Percentiles rank a stretch among this genome's conserved stretches.
Evolutionary conservation across 306 rosid genomes (phyloP).

Genomic region (Calophaca sinica): DNA sequence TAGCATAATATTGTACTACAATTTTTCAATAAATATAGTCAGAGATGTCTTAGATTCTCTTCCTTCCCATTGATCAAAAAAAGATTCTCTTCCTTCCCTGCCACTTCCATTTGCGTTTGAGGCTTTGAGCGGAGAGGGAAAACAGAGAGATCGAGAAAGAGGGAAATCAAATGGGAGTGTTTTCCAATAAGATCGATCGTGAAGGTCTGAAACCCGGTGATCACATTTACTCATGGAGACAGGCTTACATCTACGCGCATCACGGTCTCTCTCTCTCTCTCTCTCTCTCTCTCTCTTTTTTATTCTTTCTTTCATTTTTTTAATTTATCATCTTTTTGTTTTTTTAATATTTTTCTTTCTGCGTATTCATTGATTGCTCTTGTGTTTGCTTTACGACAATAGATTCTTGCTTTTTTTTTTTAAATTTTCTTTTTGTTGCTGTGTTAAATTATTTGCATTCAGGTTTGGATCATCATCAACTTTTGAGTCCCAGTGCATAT

Average conservation of each 20-base stretch:
- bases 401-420: too few species aligned
- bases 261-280: too few species aligned
- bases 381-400: too few species aligned
- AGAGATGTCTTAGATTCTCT: constrained; percentile 2
- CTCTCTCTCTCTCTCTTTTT: too few species aligned
- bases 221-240: constrained; percentile 91
- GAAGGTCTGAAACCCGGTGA: constrained; percentile 73
- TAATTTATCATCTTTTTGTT: background rate
- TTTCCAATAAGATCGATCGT: constrained; percentile 72
- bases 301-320: background rate
- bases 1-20: background rate
- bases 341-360: constrained; percentile 16
- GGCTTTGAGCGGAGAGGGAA: background rate
- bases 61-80: too few species aligned
- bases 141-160: background rate
- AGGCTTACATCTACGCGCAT: constrained; percentile 76
- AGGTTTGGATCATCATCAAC: too few species aligned
- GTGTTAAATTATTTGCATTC: too few species aligned
- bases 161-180: constrained; percentile 69
- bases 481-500: too few species aligned
- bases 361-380: background rate
- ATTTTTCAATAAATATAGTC: background rate
- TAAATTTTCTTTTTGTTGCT: too few species aligned
- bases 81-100: too few species aligned
- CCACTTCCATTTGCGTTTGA: background rate